Base-by-base conservation (phyloP, 345 rosid species). In the Carallia pectinifolia region DNA sequence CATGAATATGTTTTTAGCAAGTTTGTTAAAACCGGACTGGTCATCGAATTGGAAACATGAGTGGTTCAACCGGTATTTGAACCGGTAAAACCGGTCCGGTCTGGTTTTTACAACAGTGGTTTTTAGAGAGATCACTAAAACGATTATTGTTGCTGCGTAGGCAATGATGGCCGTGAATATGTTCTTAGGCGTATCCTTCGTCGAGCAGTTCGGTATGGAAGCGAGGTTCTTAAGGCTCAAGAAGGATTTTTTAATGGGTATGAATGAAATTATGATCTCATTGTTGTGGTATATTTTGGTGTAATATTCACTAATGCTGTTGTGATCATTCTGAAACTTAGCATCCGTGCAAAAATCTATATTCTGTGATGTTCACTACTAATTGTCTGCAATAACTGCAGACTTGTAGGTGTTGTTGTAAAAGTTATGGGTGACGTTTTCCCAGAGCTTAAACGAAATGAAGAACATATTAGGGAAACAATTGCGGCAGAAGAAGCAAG, bases 171-270 rank as follows among this genome's bases (percentile, higher is more conserved):
- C 9, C 97, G 96, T 71, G 99, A 95, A 71, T 90, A 95, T 79
- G 99, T 95, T 71, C 79, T 95, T 18, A 84, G 99, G 77, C 94
- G 99, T 61, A 92, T 95, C 75, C 97, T 95, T 74, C 99, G 99
- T 48, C 90, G 94, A 76, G 99, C 98, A 62, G 98, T 95, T 68
- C 90, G 98, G 58, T 95, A 90, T 72, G 96, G 99, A 38, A 88
- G 84, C 54, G 98, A 95, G 81, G 92, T 90, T 71, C 80, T 95
- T 10, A 90, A 89, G 79, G 98, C 97, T 52, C 85, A 77, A 68
- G 91, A 90, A 81, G 99, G 99, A 52, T 95, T 92, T 83, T 92
- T 95, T 73, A 89, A 85, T 62, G 86, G 98, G 99, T 95, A 85
- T 37, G 86, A 72, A 68, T 52, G 52, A 47, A 37, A 61, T 36